Percentiles rank a stretch among this genome's conserved stretches.
Conservation (phyloP, 441 rosid species). For the Flueggea neowawraea region DNA sequence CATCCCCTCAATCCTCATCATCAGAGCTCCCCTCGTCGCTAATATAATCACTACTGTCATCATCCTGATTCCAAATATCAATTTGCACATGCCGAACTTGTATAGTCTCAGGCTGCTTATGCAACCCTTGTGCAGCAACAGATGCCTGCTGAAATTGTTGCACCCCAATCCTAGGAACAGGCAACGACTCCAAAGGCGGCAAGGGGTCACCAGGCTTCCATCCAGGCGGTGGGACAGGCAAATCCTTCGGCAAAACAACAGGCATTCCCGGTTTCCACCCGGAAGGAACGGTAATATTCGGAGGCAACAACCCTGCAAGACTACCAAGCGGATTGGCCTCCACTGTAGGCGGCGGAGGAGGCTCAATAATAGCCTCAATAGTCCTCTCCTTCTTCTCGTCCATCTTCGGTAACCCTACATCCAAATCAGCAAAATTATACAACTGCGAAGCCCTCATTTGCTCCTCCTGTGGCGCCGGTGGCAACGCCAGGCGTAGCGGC, state of each 20-base stretch:
- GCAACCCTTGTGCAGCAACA: slow-evolving; percentile 45
- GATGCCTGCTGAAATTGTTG: slow-evolving; percentile 38
- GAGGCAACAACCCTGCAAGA: slow-evolving; percentile 60
- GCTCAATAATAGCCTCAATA: slow-evolving; percentile 74
- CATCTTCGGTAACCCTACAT: slow-evolving; percentile 76
- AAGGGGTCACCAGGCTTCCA: slow-evolving; percentile 97
- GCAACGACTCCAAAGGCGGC: slow-evolving; percentile 60
- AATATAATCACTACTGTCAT: slow-evolving; percentile 76
- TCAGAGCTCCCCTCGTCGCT: slow-evolving; percentile 78
- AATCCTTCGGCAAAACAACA: no score
- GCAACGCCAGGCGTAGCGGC: slow-evolving; percentile 89
- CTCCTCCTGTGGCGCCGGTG: slow-evolving; percentile 98
- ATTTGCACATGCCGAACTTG: slow-evolving; percentile 85
- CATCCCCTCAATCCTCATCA: slow-evolving; percentile 52
- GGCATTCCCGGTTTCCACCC: no score
- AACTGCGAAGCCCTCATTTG: slow-evolving; percentile 94
- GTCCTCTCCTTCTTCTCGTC: slow-evolving; percentile 51
- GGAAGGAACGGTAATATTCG: slow-evolving; percentile 52
- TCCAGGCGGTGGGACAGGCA: slow-evolving; percentile 27
- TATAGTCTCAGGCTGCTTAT: slow-evolving; percentile 62
- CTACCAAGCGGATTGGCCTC: slow-evolving; percentile 30
- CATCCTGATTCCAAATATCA: slow-evolving; percentile 74
- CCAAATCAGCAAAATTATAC: slow-evolving; percentile 76
- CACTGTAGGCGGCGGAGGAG: slow-evolving; percentile 20
- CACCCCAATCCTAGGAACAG: slow-evolving; percentile 45